Base-by-base conservation (phyloP, 345 rosid species). In the Acer yangbiense region DNA sequence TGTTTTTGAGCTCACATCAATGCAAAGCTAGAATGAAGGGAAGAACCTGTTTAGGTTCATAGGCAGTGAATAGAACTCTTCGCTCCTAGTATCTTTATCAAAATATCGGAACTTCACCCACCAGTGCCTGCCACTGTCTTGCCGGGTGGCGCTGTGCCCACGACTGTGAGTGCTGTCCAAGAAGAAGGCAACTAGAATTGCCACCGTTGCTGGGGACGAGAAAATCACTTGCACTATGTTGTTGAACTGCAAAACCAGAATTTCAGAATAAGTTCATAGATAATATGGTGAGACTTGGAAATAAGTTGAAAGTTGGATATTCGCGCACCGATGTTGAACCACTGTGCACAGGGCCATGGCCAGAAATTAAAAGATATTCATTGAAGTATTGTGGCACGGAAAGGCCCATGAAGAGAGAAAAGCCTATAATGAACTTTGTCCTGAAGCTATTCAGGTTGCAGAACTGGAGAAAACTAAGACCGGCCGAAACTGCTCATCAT, bases 101-200 rank as follows among this genome's bases (percentile, higher is more conserved):
- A 80, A 93, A 11, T 35, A 65, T 68, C 89, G 81, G 82, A 95
- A 95, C 80, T 90, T 93, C 43, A 44, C 90, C 94, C 96, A 92
- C 97, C 99, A 95, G 64, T 93, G 98, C 73, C 98, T 86, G 65
- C 98, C 98, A 73, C 92, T 89, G 81, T 95, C 99, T 74, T 86
- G 84, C 72, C 91, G 71, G 17, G 87, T 86, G 0, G 91, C 75
- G 68, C 68, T 78, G 60, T 92, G 85, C 27, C 92, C 85, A 3
- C 77, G 70, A 77, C 91, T 82, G 64, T 88, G 97, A 69, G 95
- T 90, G 83, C 78, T 39, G 71, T 94, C 98, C 87, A 96, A 73
- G 39, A 88, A 82, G 78, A 60, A 86, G 0, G 95, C 97, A 2
- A 88, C 81, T 18, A 86, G 62, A 12, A 92, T 41, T 29, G 89